Evolutionary conservation across 2,329 filamentous ascomycete genomes (phyloP).

Genomic region (Curvularia sp.): DNA sequence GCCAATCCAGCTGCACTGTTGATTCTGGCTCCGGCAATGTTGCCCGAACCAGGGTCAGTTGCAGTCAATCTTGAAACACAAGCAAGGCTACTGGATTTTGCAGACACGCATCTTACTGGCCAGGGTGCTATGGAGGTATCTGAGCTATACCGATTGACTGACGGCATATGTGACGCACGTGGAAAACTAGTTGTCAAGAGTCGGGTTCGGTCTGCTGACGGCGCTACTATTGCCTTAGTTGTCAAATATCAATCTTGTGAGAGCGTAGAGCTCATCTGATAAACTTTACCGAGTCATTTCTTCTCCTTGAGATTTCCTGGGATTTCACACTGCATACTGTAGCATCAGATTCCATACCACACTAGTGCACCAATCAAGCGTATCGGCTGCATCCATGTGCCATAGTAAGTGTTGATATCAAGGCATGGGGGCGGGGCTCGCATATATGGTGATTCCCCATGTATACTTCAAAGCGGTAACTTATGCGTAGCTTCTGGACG

Average conservation of each 20-base stretch:
- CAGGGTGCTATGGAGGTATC: constrained; percentile 31
- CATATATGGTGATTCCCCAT: neutral
- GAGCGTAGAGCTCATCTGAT: neutral
- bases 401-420: neutral
- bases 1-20: constrained; percentile 33
- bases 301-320: neutral
- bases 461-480: neutral
- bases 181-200: constrained; percentile 16
- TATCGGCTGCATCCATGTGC: neutral
- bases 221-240: constrained; percentile 6
- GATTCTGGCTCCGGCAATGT: constrained; percentile 35
- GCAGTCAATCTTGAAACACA: constrained; percentile 10
- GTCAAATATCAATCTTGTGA: constrained; percentile 13
- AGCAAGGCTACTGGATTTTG: constrained; percentile 37
- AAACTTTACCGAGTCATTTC: neutral
- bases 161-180: constrained; percentile 29
- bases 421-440: neutral
- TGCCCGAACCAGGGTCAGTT: constrained; percentile 20
- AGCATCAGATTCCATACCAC: neutral
- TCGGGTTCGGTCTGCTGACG: constrained; percentile 14
- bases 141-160: constrained; percentile 41
- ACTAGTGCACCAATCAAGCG: neutral
- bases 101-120: constrained; percentile 42
- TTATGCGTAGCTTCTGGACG: neutral
- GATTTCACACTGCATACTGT: neutral